Base-by-base conservation (phyloP, 1,284 basidiomycete species). In the Cryptococcus sp. region DNA sequence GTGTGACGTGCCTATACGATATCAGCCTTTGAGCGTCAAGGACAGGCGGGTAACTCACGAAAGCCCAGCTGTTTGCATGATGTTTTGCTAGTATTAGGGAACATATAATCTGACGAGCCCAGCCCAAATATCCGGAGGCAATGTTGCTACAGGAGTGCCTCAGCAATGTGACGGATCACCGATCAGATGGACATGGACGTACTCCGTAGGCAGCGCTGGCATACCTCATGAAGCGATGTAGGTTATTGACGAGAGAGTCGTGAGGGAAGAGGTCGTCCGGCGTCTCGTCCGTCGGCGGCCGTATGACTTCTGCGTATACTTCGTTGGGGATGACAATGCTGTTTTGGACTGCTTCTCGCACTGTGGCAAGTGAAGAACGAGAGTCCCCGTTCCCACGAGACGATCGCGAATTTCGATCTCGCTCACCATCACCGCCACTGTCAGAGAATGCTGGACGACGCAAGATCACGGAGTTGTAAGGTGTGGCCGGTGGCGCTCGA, bases 51-150 rank as follows among this genome's bases (percentile, higher is more conserved):
- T 16, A 11, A 61, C 69, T 54, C 62, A 60, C 75, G 59, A 77
- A 77, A 26, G 78, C 71, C 78, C 76, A 80, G 26, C 74, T 77
- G 59, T 80, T 80, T n/a, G 79, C 76, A 56, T 79, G 74, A 66
- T 80, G 78, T 52, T 52, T 76, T 69, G 16, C 74, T 75, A 1
- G 80, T 81, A 16, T 75, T 75, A 1, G 79, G 77, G 57, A 81
- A 83, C 58, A 78, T 75, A 68, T 79, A 80, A 52, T 81, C 77
- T 3, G 69, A 63, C 22, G 70, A 68, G 19, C 80, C 80, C 48
- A 82, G 70, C 1, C 80, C 80, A 4, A 83, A 66, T 40, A 83
- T 80, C 15, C 81, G 68, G 54, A 83, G 67, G 56, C 82, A 82
- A 54, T 68, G 71, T 63, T 76, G 73, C 59, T 75, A 54, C 54